These are phyloP conservation scores for Mucor piriformis DNA, from an alignment of 371 early-diverging fungal genomes.

Conservation along the genomic window DNA sequence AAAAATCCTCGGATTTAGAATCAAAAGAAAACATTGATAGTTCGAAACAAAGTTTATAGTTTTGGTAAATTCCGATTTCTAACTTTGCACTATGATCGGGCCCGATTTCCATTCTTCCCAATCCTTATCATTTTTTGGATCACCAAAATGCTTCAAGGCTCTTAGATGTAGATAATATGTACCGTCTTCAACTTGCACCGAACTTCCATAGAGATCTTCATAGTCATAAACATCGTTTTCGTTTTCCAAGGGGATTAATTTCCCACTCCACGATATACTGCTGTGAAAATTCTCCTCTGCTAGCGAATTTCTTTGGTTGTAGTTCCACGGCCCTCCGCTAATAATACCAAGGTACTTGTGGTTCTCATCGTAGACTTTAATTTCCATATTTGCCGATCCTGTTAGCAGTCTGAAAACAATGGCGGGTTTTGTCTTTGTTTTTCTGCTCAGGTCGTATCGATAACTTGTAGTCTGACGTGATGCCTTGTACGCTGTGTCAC, in stretches of 20 bases:
- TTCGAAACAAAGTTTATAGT: too few relatives aligned
- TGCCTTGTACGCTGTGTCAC: neutral
- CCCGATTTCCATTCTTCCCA: slow-evolving; percentile 43
- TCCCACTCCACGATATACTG: slow-evolving; percentile 11
- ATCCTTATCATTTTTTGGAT: slow-evolving; percentile 28
- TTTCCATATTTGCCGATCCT: slow-evolving; percentile 15
- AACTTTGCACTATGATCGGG: slow-evolving; percentile 20
- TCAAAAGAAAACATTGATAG: neutral
- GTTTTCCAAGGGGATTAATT: neutral
- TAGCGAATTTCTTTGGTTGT: slow-evolving; percentile 13
- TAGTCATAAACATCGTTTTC: neutral
- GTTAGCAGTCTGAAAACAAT: slow-evolving; percentile 32
- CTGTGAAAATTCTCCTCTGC: neutral
- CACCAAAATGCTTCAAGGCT: slow-evolving; percentile 40
- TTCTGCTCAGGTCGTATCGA: neutral
- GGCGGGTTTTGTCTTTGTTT: slow-evolving; percentile 17
- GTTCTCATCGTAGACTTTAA: slow-evolving; percentile 6
- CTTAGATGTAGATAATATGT: slow-evolving; percentile 29
- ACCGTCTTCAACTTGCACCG: slow-evolving; percentile 24
- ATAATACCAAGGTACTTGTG: slow-evolving; percentile 2
- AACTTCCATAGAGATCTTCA: neutral
- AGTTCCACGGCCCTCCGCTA: neutral
- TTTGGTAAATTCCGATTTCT: slow-evolving; percentile 1
- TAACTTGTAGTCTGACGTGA: neutral
- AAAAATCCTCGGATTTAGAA: slow-evolving; percentile 10